These are phyloP conservation scores for Pseudocercospora cruenta DNA, from an alignment of 2,329 filamentous ascomycete species.

Conservation along the genomic window DNA sequence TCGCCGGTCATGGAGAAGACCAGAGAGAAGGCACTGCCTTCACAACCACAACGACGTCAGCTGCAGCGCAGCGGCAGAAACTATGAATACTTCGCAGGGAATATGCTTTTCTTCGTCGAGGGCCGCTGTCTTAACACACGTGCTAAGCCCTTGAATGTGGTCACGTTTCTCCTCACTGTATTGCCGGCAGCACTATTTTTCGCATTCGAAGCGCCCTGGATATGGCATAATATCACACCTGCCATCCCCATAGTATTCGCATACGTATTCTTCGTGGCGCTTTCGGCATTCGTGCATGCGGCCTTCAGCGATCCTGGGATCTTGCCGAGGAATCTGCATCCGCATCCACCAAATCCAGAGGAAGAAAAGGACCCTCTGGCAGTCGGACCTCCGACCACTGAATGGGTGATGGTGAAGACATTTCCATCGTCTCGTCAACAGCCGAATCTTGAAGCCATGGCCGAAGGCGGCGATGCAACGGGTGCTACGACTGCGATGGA, in stretches of 20 bases:
- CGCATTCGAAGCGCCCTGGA: constrained; percentile 77
- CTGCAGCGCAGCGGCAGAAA: constrained; percentile 60
- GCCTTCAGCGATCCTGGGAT: constrained; percentile 93
- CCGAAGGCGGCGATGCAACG: constrained; percentile 40
- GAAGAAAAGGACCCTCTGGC: constrained; percentile 75
- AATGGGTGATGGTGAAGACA: constrained; percentile 79
- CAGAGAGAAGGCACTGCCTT: constrained; percentile 23
- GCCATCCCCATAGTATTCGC: constrained; percentile 87
- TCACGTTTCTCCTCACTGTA: constrained; percentile 78
- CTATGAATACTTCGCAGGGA: constrained; percentile 91
- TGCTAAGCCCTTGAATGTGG: constrained; percentile 85
- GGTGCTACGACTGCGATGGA: constrained; percentile 76
- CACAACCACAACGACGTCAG: neutral
- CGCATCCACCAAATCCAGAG: constrained; percentile 74
- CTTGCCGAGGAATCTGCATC: constrained; percentile 86
- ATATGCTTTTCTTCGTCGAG: constrained; percentile 84
- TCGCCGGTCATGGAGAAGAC: constrained; percentile 56
- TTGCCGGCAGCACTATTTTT: constrained; percentile 83
- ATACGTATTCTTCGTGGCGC: constrained; percentile 86
- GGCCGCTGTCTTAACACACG: constrained; percentile 82
- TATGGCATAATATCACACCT: constrained; percentile 85
- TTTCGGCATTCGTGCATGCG: constrained; percentile 93
- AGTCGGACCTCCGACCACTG: constrained; percentile 81
- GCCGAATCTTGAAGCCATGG: constrained; percentile 16
- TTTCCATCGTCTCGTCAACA: constrained; percentile 27